Evolutionary conservation across 345 rosid genomes (phyloP), one percentile per base, ranked within the genome.

Genomic region (Pistacia integerrima): DNA sequence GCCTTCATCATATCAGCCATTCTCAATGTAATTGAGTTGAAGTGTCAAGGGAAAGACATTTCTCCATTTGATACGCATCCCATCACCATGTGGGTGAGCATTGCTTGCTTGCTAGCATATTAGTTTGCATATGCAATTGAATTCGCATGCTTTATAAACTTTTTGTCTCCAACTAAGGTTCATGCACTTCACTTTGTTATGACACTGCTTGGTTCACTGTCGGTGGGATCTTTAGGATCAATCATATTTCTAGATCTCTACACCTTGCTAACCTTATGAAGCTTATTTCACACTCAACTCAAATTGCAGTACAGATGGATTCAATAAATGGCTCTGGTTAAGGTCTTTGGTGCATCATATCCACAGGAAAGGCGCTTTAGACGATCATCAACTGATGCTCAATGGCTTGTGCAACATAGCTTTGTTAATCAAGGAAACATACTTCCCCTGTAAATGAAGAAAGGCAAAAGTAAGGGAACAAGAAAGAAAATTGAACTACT

Each of bases 51-150:
- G 22, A 58, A 22, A 52, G 56, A 41, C 30, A n/a, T 46, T 7
- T 58, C 75, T n/a, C 75, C 75, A 41, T 72, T 72, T 44, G 66
- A 59, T 59, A 44, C 66, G 44, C 64, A 72, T 46, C 55, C 75
- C 52, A 3, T 25, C 22, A 17, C 75, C 75, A 72, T 60, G 41
- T 72, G 36, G 20, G 14, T 38, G 13, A 13, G 35, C 65, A 30
- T 41, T 58, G 16, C 41, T 59, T 72, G 75, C 48, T 61, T 72
- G 56, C 75, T 46, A 22, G 66, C 75, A 58, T 72, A 72, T 60
- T 44, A 56, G 57, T 41, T 72, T 38, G 55, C 57, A 25, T 46
- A 60, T 41, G 11, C 22, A 20, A 10, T 44, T 41, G 57, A 16
- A 30, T 28, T 28, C 2, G 10, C 20, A 5, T 61, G 11, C 30